Evolutionary conservation across 208 protist genomes (phyloP).

Genomic region (Trypanosoma platydactyli): DNA sequence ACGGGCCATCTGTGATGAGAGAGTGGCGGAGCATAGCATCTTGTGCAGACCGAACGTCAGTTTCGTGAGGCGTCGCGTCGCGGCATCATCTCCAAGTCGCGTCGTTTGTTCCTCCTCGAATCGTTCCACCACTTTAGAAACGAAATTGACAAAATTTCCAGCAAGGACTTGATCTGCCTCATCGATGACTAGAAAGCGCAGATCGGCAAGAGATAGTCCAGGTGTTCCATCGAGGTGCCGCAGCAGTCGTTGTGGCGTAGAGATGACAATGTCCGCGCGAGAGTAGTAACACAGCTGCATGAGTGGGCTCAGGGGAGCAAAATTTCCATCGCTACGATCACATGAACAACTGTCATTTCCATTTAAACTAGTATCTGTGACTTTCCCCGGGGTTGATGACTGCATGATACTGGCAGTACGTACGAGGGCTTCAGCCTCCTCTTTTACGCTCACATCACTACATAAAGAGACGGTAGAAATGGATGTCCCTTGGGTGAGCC

Average conservation of each 20-base stretch:
- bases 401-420: constrained; percentile 33
- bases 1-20: constrained; percentile 82
- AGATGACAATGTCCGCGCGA: constrained; percentile 74
- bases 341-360: neutral
- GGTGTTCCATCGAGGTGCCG: constrained; percentile 70
- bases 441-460: constrained; percentile 35
- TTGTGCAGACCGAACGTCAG: constrained; percentile 67
- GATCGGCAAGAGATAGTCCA: constrained; percentile 52
- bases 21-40: constrained; percentile 87
- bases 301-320: neutral
- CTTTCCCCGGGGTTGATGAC: neutral
- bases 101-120: constrained; percentile 58
- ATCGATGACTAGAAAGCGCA: constrained; percentile 86
- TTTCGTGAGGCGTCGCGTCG: constrained; percentile 21
- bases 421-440: constrained; percentile 55
- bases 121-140: constrained; percentile 76
- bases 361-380: neutral
- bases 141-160: constrained; percentile 74
- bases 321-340: neutral
- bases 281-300: constrained; percentile 53
- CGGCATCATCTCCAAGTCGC: constrained; percentile 6
- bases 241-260: constrained; percentile 82
- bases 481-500: constrained; percentile 64
- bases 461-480: constrained; percentile 70
- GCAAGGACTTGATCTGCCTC: constrained; percentile 88